phyloP scores from a whole-genome alignment of 2,329 filamentous ascomycete species.

The Aspergillus neoniger region DNA sequence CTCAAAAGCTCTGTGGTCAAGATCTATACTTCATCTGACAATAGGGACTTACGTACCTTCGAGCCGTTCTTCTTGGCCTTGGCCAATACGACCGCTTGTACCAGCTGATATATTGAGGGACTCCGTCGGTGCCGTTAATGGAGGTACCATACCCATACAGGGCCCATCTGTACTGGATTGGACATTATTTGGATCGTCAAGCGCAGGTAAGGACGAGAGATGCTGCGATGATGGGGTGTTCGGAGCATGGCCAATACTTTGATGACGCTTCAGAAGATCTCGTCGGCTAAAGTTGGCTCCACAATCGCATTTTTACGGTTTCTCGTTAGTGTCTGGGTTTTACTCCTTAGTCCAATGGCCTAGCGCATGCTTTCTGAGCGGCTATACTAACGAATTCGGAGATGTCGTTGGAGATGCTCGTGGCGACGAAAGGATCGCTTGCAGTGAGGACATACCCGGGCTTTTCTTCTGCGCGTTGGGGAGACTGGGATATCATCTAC shows the following conservation, averaged over 20 bases:
- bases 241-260: constrained; percentile 10
- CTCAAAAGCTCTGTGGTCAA: no score
- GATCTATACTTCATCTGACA: no score
- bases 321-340: constrained; percentile 19
- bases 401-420: constrained; percentile 20
- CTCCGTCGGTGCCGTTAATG: no score
- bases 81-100: no score
- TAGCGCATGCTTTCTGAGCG: background rate
- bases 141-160: background rate
- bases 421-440: constrained; percentile 18
- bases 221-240: constrained; percentile 2
- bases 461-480: no score
- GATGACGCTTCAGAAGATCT: constrained; percentile 20
- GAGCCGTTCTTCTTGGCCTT: no score
- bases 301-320: constrained; percentile 17
- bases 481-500: no score
- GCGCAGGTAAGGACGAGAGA: background rate
- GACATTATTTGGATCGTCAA: no score
- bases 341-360: background rate
- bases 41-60: no score
- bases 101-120: no score
- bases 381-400: constrained; percentile 15
- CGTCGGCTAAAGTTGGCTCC: constrained; percentile 18
- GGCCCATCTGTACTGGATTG: no score
- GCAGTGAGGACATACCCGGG: constrained; percentile 14